Evolutionary conservation across 768 basidiomycete species (phyloP).

Genomic region (Zangia roseola): DNA sequence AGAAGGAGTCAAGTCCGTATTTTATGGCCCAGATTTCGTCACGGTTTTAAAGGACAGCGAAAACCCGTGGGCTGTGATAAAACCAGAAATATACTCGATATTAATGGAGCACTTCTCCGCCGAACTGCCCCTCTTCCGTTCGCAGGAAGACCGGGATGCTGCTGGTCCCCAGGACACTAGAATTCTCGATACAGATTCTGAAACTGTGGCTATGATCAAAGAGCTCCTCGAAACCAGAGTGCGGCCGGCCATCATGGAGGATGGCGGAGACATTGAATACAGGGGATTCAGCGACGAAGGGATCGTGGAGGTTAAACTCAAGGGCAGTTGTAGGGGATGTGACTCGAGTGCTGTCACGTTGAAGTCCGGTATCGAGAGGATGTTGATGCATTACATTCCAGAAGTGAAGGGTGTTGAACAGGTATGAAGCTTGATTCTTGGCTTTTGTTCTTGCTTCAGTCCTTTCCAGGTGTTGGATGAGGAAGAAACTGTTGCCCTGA

Average conservation of each 20-base stretch:
- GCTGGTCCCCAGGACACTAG: constrained; percentile 92
- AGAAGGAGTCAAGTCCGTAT: constrained; percentile 84
- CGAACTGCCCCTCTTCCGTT: constrained; percentile 82
- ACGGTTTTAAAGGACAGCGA: constrained; percentile 91
- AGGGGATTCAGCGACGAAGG: constrained; percentile 85
- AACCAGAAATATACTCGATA: constrained; percentile 94
- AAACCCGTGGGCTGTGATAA: constrained; percentile 83
- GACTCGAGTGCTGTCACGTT: constrained; percentile 91
- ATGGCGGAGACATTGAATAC: constrained; percentile 98
- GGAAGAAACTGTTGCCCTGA: constrained; percentile 83
- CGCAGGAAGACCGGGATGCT: constrained; percentile 71
- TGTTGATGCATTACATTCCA: constrained; percentile 99
- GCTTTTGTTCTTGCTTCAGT: constrained; percentile 6
- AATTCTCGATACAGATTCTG: constrained; percentile 92
- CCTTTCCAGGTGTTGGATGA: constrained; percentile 73
- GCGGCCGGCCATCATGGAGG: constrained; percentile 96
- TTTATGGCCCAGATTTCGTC: constrained; percentile 98
- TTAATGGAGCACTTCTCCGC: constrained; percentile 98
- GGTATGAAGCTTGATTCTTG: constrained; percentile 38
- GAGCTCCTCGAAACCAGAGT: constrained; percentile 94
- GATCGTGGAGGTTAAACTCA: constrained; percentile 84
- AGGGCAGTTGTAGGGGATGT: constrained; percentile 97
- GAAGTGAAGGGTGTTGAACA: constrained; percentile 92
- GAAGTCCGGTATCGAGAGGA: constrained; percentile 95
- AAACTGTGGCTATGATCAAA: constrained; percentile 99